Evolutionary conservation across 345 rosid species (phyloP).

Genomic region (Euclidium syriacum): DNA sequence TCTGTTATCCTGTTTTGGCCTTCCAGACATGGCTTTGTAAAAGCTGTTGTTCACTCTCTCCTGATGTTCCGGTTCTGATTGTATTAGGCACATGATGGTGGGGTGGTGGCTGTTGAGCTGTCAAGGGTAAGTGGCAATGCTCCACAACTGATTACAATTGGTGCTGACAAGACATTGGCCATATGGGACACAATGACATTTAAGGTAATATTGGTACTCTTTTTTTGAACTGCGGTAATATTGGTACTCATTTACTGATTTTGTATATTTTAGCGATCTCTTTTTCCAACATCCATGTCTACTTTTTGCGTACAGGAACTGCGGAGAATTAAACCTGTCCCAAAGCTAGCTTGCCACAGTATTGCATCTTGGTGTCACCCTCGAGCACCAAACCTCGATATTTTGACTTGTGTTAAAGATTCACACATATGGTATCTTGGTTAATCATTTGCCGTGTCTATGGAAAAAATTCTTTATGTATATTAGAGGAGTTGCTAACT

Average conservation of each 20-base stretch:
- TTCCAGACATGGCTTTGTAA: conserved; percentile 8
- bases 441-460: conserved; percentile 3
- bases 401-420: conserved; percentile 93
- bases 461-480: conserved; percentile 15
- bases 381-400: conserved; percentile 97
- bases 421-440: conserved; percentile 85
- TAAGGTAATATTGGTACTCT: conserved; percentile 75
- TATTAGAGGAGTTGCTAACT: conserved; percentile 8
- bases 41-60: conserved; percentile 3
- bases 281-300: conserved; percentile 6
- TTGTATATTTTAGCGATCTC: not conserved
- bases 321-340: conserved; percentile 94
- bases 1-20: conserved; percentile 5
- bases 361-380: conserved; percentile 99
- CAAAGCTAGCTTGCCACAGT: conserved; percentile 93
- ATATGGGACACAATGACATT: conserved; percentile 98
- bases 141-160: conserved; percentile 93
- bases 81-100: conserved; percentile 97
- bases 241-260: conserved; percentile 6
- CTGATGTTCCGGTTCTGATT: conserved; percentile 13
- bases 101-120: conserved; percentile 90
- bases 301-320: conserved; percentile 58
- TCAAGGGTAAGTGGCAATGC: conserved; percentile 94
- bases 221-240: no score
- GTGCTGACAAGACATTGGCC: conserved; percentile 96